Base-by-base conservation (phyloP, 2,329 filamentous ascomycete species). In the Fusarium armeniacum region DNA sequence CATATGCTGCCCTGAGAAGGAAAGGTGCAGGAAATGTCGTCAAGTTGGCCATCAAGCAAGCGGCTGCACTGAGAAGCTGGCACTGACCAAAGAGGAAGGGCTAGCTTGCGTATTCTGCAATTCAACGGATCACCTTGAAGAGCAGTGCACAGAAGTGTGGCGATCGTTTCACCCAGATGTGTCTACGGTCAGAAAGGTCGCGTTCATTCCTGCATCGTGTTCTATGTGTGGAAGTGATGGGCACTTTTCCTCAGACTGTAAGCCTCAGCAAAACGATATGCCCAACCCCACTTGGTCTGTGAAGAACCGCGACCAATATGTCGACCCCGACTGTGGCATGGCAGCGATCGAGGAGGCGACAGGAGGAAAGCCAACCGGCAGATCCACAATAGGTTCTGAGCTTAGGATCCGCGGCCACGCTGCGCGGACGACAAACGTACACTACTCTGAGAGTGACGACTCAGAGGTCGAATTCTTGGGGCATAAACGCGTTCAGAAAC, bases 81-180 rank as follows among this genome's bases (percentile, higher is more conserved):
- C 78, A 4, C 69, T 85, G 52, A 80, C 84, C 18, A 84, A 84
- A 65, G 83, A 83, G 18, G 87, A 90, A 58, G 83, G 83, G 24
- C 79, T 85, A 47, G 83, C 84, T 4, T 93, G 91, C 75, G 86
- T 87, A 13, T 81, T 89, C 35, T 93, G 91, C 77, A 80, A 80
- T 40, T 83, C 83, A 9, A 68, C 73, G 5, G 81, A 84, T 11
- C 91, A 93, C 71, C 70, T 84, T 11, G 91, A 93, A 74, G 75
- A 81, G 15, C 78, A 84, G 4, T 93, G 91, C 76, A 83, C 86
- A 55, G 80, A 83, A 49, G 79, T 90, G 26, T 93, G 89, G 89
- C 82, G 85, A 60, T 87, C 83, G 20, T 90, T 85, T 74, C 76
- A 79, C 15, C 82, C 81, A 3, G 76, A 79, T 16, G 71, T 78